Conservation (phyloP, 23 red algal genomes). For the Gracilariopsis chorda region DNA sequence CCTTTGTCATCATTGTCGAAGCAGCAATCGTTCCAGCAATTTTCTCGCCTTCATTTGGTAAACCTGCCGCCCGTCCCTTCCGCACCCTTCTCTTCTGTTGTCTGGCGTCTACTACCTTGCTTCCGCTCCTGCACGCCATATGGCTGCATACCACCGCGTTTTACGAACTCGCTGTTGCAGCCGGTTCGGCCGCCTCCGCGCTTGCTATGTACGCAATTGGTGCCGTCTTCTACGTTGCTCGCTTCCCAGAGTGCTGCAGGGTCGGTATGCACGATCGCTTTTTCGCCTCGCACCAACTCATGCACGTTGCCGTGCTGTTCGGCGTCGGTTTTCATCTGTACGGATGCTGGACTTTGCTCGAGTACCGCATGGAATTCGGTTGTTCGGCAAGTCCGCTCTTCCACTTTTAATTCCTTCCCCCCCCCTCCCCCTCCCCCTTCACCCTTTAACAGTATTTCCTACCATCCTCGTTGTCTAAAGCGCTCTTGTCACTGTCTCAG, state of each 20-base stretch:
- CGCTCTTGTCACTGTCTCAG: no score
- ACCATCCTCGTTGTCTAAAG: no score
- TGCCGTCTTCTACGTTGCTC: conserved; percentile 60
- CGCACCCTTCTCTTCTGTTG: conserved; percentile 55
- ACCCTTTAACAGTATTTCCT: no score
- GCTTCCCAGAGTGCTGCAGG: conserved; percentile 80
- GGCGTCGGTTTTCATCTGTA: conserved; percentile 47
- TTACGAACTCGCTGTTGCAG: conserved; percentile 21
- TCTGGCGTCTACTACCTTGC: conserved; percentile 12
- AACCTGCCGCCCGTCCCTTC: conserved; percentile 31
- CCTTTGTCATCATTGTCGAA: not conserved
- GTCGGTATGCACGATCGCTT: conserved; percentile 74
- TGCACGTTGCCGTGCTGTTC: conserved; percentile 76
- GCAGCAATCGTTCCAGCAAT: conserved; percentile 33
- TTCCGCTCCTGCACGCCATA: conserved; percentile 59
- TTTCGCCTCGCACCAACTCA: conserved; percentile 64
- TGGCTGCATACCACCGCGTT: not conserved
- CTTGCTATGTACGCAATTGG: conserved; percentile 47
- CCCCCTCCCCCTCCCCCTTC: no score
- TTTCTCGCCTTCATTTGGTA: conserved; percentile 52
- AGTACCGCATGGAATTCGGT: conserved; percentile 29
- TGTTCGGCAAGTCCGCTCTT: conserved; percentile 12
- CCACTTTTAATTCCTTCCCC: no score
- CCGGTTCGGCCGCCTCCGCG: conserved; percentile 10
- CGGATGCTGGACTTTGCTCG: conserved; percentile 22